Conservation (phyloP, 2,329 filamentous ascomycete genomes). For the Fusarium sp. region DNA sequence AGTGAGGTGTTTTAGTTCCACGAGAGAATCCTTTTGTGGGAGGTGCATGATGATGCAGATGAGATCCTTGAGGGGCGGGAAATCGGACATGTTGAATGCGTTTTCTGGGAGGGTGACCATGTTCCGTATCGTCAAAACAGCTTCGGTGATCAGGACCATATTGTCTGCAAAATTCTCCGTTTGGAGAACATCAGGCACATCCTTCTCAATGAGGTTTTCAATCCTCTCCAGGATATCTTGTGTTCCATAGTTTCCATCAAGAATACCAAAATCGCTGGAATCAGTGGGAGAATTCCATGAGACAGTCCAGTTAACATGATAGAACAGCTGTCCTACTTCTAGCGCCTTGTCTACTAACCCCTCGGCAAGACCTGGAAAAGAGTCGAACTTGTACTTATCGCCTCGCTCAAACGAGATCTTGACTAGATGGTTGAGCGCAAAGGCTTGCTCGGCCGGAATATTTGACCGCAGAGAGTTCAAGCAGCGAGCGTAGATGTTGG, state of each 20-base stretch:
- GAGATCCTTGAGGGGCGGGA: constrained; percentile 81
- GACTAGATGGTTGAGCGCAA: constrained; percentile 90
- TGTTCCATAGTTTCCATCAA: constrained; percentile 63
- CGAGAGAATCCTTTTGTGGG: constrained; percentile 75
- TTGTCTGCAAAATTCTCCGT: constrained; percentile 76
- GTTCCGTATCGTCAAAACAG: constrained; percentile 88
- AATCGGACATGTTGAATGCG: constrained; percentile 80
- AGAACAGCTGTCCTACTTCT: constrained; percentile 81
- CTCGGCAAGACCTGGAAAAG: constrained; percentile 88
- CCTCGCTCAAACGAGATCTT: constrained; percentile 95
- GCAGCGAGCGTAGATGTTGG: constrained; percentile 92
- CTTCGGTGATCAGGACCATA: constrained; percentile 84
- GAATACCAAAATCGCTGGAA: constrained; percentile 60
- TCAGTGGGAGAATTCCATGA: constrained; percentile 70
- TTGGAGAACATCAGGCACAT: constrained; percentile 76
- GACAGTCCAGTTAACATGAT: constrained; percentile 83
- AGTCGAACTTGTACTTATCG: constrained; percentile 95
- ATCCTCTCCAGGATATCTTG: constrained; percentile 73
- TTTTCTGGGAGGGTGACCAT: constrained; percentile 97
- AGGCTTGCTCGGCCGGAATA: constrained; percentile 85
- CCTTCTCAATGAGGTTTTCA: constrained; percentile 66
- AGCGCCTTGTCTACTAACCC: constrained; percentile 87
- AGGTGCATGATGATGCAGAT: constrained; percentile 84
- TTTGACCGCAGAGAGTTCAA: constrained; percentile 84
- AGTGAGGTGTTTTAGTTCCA: constrained; percentile 89